Evolutionary conservation across 306 rosid species (phyloP).

Genomic region (Gastrolobium villosum): DNA sequence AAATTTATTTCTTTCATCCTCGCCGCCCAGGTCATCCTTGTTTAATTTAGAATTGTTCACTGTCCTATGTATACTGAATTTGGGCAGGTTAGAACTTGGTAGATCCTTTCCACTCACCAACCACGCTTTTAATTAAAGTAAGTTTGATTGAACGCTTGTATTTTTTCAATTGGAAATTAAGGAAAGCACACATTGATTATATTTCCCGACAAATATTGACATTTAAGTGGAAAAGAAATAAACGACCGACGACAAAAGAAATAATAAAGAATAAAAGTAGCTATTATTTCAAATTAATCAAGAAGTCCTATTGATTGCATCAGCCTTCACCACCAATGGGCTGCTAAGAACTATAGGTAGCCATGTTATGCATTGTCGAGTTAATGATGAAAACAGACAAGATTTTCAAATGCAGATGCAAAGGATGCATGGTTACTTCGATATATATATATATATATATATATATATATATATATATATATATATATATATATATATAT

Average conservation of each 20-base stretch:
- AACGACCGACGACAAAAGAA: background rate
- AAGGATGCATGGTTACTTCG: background rate
- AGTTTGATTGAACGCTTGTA: background rate
- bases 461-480: too few relatives aligned
- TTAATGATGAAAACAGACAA: background rate
- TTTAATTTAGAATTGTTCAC: background rate
- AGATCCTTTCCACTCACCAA: background rate
- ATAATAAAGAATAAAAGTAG: background rate
- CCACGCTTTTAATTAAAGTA: background rate
- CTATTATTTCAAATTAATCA: slow-evolving; percentile 1
- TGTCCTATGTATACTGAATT: background rate
- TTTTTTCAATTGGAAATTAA: slow-evolving; percentile 10
- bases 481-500: too few relatives aligned
- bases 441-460: too few relatives aligned
- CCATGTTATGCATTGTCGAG: background rate
- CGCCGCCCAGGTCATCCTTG: background rate
- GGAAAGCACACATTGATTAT: background rate
- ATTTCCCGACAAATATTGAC: background rate
- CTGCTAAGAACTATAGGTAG: background rate
- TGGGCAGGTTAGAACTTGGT: background rate
- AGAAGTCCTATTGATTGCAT: background rate
- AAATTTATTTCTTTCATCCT: background rate
- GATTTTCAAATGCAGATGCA: background rate
- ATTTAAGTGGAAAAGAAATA: background rate
- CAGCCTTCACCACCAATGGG: background rate